Conservation (phyloP, 305 asterid genomes). For the Caryopteris hybrid region DNA sequence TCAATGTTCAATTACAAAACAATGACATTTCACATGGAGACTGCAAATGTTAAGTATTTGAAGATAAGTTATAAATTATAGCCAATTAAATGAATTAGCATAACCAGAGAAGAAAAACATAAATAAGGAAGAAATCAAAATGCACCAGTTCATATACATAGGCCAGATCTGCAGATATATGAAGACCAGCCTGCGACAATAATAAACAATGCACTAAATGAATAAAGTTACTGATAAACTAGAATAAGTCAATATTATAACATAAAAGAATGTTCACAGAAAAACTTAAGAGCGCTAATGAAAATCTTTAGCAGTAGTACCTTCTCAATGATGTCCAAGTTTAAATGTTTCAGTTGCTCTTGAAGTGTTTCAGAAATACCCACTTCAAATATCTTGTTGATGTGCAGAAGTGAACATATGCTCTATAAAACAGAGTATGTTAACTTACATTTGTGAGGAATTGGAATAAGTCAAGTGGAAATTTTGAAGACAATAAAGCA, state of each 20-base stretch:
- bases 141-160: conserved; percentile 82
- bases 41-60: conserved; percentile 12
- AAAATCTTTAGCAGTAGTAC: conserved; percentile 29
- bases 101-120: background rate
- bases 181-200: conserved; percentile 60
- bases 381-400: conserved; percentile 89
- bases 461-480: background rate
- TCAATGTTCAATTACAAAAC: background rate
- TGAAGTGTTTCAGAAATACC: conserved; percentile 76
- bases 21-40: background rate
- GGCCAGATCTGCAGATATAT: conserved; percentile 70
- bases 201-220: conserved; percentile 7
- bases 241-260: conserved; percentile 4
- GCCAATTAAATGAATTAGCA: background rate
- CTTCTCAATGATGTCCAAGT: conserved; percentile 76
- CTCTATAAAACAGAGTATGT: conserved; percentile 49
- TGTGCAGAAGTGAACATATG: conserved; percentile 77
- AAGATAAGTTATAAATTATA: conserved; percentile 10
- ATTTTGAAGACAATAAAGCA: background rate
- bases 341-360: conserved; percentile 57
- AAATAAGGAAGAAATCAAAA: conserved; percentile 6
- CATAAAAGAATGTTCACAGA: conserved; percentile 1
- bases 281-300: background rate
- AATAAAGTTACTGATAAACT: conserved; percentile 1
- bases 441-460: conserved; percentile 8